A percentile compares a stretch with the other conserved stretches of the same genome.
Evolutionary conservation across 2,329 filamentous ascomycete species (phyloP).

Genomic region (Ascosphaera aggregata): DNA sequence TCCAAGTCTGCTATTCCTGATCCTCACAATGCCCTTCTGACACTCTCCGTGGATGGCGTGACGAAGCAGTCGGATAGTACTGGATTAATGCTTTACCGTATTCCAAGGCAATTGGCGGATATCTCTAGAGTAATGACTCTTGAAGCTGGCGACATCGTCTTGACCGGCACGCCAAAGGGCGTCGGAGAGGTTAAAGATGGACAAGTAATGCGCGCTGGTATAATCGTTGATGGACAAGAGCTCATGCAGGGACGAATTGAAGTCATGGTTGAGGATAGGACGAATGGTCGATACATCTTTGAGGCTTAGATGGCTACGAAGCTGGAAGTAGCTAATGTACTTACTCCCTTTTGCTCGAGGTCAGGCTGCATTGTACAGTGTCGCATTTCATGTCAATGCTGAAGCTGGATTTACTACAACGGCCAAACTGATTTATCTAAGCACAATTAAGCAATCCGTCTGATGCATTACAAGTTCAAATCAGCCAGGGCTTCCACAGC

Average conservation of each 20-base stretch:
- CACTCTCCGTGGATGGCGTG: constrained; percentile 60
- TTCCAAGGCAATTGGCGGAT: constrained; percentile 69
- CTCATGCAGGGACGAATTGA: constrained; percentile 67
- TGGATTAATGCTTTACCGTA: constrained; percentile 80
- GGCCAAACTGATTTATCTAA: not conserved
- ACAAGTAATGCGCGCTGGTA: constrained; percentile 65
- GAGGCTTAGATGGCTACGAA: constrained; percentile 34
- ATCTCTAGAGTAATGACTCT: constrained; percentile 91
- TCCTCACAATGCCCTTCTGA: constrained; percentile 73
- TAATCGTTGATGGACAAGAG: constrained; percentile 60
- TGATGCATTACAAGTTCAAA: not conserved
- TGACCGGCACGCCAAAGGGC: constrained; percentile 95
- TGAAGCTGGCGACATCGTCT: constrained; percentile 71
- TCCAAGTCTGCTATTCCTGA: constrained; percentile 57
- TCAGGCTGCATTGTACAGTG: not conserved
- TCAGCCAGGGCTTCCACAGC: not conserved
- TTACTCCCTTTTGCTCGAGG: not conserved
- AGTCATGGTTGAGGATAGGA: constrained; percentile 55
- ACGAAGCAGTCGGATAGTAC: constrained; percentile 67
- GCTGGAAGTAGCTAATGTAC: not conserved
- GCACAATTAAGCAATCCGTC: not conserved
- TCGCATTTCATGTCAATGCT: not conserved
- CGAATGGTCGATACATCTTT: constrained; percentile 51
- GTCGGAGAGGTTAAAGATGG: constrained; percentile 70
- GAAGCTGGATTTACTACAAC: not conserved